A percentile compares a stretch with the other conserved stretches of the same genome.
phyloP scores from a whole-genome alignment of 1,139 yeast species.

The Protomyces gravidus region DNA sequence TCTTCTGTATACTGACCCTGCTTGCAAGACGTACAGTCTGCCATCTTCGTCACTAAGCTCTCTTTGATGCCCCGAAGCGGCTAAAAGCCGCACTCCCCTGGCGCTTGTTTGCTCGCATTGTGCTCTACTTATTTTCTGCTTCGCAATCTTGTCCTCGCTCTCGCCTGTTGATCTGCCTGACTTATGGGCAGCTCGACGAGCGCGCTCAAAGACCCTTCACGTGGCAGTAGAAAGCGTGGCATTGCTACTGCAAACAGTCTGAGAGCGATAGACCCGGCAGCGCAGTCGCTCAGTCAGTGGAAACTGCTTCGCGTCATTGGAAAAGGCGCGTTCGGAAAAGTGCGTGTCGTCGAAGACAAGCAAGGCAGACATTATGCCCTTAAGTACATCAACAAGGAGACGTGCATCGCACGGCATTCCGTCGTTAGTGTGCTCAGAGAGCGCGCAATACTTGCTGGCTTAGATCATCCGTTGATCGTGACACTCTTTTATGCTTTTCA shows the following conservation, averaged over 20 bases:
- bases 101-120: too few relatives aligned
- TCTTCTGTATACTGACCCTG: too few relatives aligned
- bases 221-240: not conserved
- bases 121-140: too few relatives aligned
- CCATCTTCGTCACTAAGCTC: not conserved
- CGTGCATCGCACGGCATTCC: constrained; percentile 33
- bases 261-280: not conserved
- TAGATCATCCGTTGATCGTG: constrained; percentile 74
- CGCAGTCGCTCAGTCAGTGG: constrained; percentile 25
- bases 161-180: too few relatives aligned
- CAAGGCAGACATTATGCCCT: constrained; percentile 31
- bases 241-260: not conserved
- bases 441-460: constrained; percentile 54
- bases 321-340: constrained; percentile 33
- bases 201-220: not conserved
- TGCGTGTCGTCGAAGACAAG: constrained; percentile 33
- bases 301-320: constrained; percentile 32
- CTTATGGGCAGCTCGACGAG: not conserved
- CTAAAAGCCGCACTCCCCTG: too few relatives aligned
- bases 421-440: constrained; percentile 57
- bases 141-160: too few relatives aligned
- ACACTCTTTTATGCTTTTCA: constrained; percentile 78
- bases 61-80: not conserved
- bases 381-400: constrained; percentile 33
- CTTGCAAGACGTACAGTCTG: too few relatives aligned